Base-by-base conservation (phyloP, 805 yeast genomes). In the Saccharomycopsis lassenensis region DNA sequence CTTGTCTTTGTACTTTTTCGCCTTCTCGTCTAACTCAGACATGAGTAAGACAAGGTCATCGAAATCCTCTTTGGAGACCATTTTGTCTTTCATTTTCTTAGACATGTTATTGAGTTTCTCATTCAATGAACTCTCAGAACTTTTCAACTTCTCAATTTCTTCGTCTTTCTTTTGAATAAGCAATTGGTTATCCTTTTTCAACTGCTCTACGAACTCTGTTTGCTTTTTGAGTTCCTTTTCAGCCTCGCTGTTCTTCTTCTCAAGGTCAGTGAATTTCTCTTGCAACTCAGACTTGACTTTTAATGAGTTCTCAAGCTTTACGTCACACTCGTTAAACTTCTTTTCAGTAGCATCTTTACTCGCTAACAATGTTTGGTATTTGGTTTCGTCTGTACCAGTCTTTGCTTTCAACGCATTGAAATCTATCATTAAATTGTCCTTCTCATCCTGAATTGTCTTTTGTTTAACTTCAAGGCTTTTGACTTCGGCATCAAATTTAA, bases 41-140 rank as follows among this genome's bases (percentile, higher is more conserved):
- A 80, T 65, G 19, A 79, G 52, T 19, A 77, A 55, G 67, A 78
- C 62, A 46, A 78, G 53, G 46, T 77, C 84, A 44, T 78, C 85
- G 16, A 72, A 50, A 15, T 74, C 80, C 2, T 67, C 46, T 45
- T 63, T 62, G 2, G 72, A 64, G 5, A 67, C 74, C 31, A 39
- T 26, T n/a, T n/a, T n/a, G 11, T 39, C 37, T 15, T 33, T 10
- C 12, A 14, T 12, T 26, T 12, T 33, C 11, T 14, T 11, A 7
- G 24, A 8, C 14, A 12, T 23, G 10, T 32, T 20, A 7, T 17
- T 21, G 20, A 31, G 7, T 16, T 31, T 20, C 14, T n/a, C n/a
- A n/a, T n/a, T n/a, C n/a, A n/a, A 14, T 26, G 7, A 26, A 8
- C 12, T 26, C 15, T 10, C 11, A 11, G n/a, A 23, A 3, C 3